A percentile compares a stretch with the other conserved stretches of the same genome.
These are phyloP conservation scores for Fusarium multiceps DNA, from an alignment of 2,329 filamentous ascomycete genomes.

Conservation along the genomic window DNA sequence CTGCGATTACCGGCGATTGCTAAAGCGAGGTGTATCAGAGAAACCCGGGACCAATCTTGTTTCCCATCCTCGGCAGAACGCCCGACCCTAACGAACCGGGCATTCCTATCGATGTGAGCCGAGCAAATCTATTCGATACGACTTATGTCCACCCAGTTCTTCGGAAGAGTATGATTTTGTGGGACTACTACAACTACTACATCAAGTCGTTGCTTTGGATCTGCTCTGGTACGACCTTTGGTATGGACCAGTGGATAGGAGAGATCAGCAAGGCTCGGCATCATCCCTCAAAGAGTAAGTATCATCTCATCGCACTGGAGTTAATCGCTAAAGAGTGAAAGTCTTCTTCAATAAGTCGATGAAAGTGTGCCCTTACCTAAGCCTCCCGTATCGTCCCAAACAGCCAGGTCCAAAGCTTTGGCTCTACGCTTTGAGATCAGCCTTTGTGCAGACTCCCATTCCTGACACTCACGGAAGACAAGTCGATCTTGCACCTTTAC, in stretches of 20 bases:
- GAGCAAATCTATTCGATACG: conserved; percentile 6
- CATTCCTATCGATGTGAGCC: conserved; percentile 5
- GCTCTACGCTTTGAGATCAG: background rate
- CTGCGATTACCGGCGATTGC: no score
- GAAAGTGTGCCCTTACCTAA: conserved; percentile 3
- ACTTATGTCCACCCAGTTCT: background rate
- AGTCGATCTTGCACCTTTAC: background rate
- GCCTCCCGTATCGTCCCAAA: background rate
- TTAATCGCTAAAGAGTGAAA: rapidly evolving
- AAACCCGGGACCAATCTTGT: background rate
- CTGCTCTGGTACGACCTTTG: background rate
- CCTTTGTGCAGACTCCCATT: background rate
- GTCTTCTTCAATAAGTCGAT: conserved; percentile 9
- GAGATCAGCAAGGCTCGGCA: background rate
- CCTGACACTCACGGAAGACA: background rate
- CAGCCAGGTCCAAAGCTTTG: background rate
- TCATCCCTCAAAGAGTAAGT: background rate
- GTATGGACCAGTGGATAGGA: background rate
- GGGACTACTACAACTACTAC: conserved; percentile 1
- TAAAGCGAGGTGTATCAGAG: background rate
- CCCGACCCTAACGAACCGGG: background rate
- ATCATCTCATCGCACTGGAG: rapidly evolving
- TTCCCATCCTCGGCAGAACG: background rate
- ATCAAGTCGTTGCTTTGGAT: background rate
- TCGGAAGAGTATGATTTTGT: background rate